A percentile compares a stretch with the other conserved stretches of the same genome.
Conservation (phyloP, 2,329 filamentous ascomycete species). For the Fusarium sp. region DNA sequence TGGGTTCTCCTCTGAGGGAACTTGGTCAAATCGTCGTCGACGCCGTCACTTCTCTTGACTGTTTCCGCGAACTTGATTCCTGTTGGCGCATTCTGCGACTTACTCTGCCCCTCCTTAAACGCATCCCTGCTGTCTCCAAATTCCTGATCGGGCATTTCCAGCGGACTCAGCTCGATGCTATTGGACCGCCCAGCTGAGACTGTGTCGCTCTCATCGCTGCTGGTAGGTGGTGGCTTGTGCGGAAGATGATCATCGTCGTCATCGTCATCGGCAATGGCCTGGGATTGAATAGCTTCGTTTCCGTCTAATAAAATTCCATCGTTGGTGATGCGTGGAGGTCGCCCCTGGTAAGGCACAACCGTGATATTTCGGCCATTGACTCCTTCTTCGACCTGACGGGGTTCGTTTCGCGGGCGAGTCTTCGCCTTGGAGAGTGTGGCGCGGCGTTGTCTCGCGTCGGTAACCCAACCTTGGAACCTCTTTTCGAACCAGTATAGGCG, state of each 20-base stretch:
- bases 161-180: constrained; percentile 45
- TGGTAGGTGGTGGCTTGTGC: constrained; percentile 39
- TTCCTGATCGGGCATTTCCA: constrained; percentile 41
- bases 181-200: constrained; percentile 51
- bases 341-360: constrained; percentile 73
- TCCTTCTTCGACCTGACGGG: constrained; percentile 70
- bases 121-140: constrained; percentile 26
- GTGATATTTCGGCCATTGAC: constrained; percentile 77
- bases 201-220: constrained; percentile 59
- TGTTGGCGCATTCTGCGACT: constrained; percentile 42
- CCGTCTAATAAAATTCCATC: constrained; percentile 68
- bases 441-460: constrained; percentile 78
- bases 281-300: constrained; percentile 44
- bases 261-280: constrained; percentile 50
- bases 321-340: constrained; percentile 71
- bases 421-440: constrained; percentile 75
- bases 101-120: constrained; percentile 22
- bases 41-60: constrained; percentile 71
- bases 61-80: constrained; percentile 79
- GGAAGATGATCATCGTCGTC: constrained; percentile 53
- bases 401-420: constrained; percentile 63
- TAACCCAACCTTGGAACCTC: constrained; percentile 87
- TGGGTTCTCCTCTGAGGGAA: constrained; percentile 64
- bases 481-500: constrained; percentile 99
- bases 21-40: constrained; percentile 64